These are phyloP conservation scores for Trypanosoma brucei DNA, from an alignment of 208 protist genomes.

Conservation along the genomic window DNA sequence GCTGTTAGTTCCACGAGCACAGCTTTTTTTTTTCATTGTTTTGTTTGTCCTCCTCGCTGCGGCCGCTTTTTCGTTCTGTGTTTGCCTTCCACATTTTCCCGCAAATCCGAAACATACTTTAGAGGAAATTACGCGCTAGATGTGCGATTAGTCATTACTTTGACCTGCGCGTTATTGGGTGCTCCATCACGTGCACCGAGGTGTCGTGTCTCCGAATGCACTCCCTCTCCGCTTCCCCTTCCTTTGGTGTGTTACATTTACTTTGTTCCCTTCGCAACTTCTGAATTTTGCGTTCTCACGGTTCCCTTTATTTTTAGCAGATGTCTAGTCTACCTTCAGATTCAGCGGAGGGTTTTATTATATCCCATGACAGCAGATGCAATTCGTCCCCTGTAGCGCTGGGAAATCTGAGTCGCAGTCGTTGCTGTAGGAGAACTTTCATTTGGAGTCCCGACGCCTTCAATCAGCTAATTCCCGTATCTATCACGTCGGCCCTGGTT, in stretches of 20 bases:
- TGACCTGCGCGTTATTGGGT: neutral
- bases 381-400: constrained; percentile 37
- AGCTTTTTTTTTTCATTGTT: neutral
- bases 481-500: constrained; percentile 45
- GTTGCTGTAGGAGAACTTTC: constrained; percentile 24
- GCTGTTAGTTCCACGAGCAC: no score
- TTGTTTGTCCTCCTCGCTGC: neutral
- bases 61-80: neutral
- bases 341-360: constrained; percentile 1
- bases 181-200: no score
- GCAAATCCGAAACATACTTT: neutral
- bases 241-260: no score
- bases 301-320: neutral
- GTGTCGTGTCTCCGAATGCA: no score
- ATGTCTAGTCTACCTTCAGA: neutral
- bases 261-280: neutral
- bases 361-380: constrained; percentile 17
- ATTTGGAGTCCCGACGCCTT: constrained; percentile 28
- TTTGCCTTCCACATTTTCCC: neutral
- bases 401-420: constrained; percentile 18
- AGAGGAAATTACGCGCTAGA: neutral
- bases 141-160: neutral
- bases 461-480: constrained; percentile 26
- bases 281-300: neutral
- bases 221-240: no score